Evolutionary conservation across 331 rosid species (phyloP), one percentile per base, ranked within the genome.

Genomic region (Ulmus americana): DNA sequence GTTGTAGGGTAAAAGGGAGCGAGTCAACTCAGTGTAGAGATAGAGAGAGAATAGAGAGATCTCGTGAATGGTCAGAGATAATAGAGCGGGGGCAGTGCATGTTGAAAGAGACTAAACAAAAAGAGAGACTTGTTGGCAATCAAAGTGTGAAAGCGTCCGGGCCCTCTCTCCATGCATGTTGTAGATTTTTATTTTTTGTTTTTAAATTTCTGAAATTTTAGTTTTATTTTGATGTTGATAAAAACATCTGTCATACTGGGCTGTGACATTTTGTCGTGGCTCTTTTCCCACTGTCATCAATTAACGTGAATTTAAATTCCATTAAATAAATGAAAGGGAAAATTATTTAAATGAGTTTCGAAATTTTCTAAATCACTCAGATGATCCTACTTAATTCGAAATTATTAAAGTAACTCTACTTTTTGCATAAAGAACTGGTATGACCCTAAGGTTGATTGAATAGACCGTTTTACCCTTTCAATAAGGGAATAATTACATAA

Each of bases 251-350:
- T 62, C 74, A 46, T 74, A 9, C 45, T 62, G 10, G 45, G 40
- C 56, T 6, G 58, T 56, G 59, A 72, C 65, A 35, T n/a, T 41
- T 46, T 13, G 70, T 72, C 76, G 42, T 51, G 38, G 66, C 71
- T 45, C 54, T 58, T 64, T 57, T 57, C 71, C 61, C 53, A 72
- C 44, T 44, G 69, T 38, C 75, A 61, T 50, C 14, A 40, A 64
- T 61, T 18, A 68, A 61, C 69, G 41, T 61, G 45, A 16, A 54
- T 50, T 70, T 35, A 65, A 28, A 28, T 28, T 28, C 35, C 35
- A 28, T 28, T 28, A 65, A 65, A 22, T 16, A 51, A 55, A 55
- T n/a, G n/a, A n/a, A n/a, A n/a, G n/a, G n/a, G n/a, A n/a, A n/a
- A n/a, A n/a, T n/a, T n/a, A n/a, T n/a, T n/a, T n/a, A n/a, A n/a